Evolutionary conservation across 352 stramenopile species (phyloP), one percentile per base, ranked within the genome.

Genomic region (Phytopythium ostracodes): DNA sequence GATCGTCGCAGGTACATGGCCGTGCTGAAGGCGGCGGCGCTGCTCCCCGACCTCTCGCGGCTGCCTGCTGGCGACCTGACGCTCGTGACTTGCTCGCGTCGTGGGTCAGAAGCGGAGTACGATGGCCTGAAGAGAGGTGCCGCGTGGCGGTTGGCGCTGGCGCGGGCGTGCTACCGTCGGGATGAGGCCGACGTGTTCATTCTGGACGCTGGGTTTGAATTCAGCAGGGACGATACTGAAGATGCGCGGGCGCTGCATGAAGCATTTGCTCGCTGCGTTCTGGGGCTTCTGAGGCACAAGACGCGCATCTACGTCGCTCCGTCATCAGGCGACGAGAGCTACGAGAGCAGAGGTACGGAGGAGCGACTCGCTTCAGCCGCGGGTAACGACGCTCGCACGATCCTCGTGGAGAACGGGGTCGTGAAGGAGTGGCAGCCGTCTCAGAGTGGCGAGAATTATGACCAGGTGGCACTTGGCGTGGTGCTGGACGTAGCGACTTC

Each of bases 51-150:
- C 63, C 62, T 98, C 8, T 64, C 72, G 33, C 66, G 88, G 64
- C 73, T 98, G 7, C 67, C 88, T 15, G 70, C 81, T 43, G 90
- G 93, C 20, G 93, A 98, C 59, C 64, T 88, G 54, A 97, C 87
- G 17, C 68, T 88, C 31, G 78, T 96, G 50, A 70, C 79, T 12
- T 79, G 91, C 51, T 42, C 51, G n/a, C 33, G 9, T 4, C 27
- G 24, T 17, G 29, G 51, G 33, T 7, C 27, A 11, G 24, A 9
- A 0, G 46, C 5, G 25, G 51, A 42, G 31, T 56, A 43, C 51
- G 29, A 43, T 2, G 51, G 51, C 9, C 51, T 56, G 14, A 56
- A 6, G 3, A 9, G 15, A 25, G 51, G 51, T 10, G 51, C 51
- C 10, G 51, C 51, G 2, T 56, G 51, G 51, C 51, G 51, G 0